Evolutionary conservation across 2,329 filamentous ascomycete species (phyloP), one percentile per base, ranked within the genome.

Genomic region (Diaporthe helianthi): DNA sequence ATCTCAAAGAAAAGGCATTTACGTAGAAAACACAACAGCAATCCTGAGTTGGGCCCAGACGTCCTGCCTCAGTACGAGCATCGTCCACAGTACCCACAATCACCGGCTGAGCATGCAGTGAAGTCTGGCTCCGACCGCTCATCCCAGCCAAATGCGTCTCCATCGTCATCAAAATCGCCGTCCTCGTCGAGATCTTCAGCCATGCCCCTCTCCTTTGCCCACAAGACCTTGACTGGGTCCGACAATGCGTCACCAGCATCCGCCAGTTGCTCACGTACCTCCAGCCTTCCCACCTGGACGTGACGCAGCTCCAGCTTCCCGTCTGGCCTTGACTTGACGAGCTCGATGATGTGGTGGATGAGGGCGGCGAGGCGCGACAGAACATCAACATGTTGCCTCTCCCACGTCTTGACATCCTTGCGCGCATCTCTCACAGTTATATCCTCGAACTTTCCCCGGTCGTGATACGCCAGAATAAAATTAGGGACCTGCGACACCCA

Each of bases 401-500:
- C 81, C 82, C 82, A 84, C 1, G 71, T 55, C 3, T 72, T 61
- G 24, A 83, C 71, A 3, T 78, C 70, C 0, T 74, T 70, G 0
- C 72, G 69, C 2, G 81, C 74, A 46, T 82, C 74, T 22, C 72
- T 72, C 38, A 83, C 72, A 58, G 86, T 90, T 36, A 71, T 70
- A 5, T 72, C 69, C 10, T 71, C 52, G 36, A 72, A 72, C 5
- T 47, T 31, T 10, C 68, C 71, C 22, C 47, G 22, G 17, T 63
- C 53, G 47, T 70, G 67, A 47, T 67, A 68, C 22, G 67, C 71
- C 46, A 73, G 61, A 10, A 71, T 46, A 31, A 70, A 69, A 9
- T 61, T 69, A 19, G 68, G 53, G 19, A 72, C 33, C 36, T 71
- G 68, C 6, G 70, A 26, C 15, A 69, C 53, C 65, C 70, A 72